Percentiles rank a stretch among this genome's conserved stretches.
Conservation (phyloP, 2,329 filamentous ascomycete genomes). For the Akanthomyces muscarius region DNA sequence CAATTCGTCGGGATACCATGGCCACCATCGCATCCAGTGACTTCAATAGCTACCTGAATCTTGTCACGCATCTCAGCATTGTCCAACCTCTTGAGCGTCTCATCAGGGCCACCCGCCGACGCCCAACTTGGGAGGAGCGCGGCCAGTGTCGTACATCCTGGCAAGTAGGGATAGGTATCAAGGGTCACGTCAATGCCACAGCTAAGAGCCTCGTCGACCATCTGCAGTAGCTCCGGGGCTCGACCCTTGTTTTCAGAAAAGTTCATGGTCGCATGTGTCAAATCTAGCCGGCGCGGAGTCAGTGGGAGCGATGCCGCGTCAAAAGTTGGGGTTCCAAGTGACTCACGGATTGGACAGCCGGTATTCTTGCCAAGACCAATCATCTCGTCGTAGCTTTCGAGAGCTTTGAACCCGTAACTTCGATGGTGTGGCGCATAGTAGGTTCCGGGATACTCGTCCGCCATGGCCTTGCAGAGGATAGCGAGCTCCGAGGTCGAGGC, state of each 20-base stretch:
- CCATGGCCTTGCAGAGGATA: slow-evolving; percentile 22
- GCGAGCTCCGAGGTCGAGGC: slow-evolving; percentile 25
- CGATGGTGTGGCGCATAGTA: slow-evolving; percentile 26
- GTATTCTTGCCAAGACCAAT: slow-evolving; percentile 22
- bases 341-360: slow-evolving; percentile 25
- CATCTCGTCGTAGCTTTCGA: slow-evolving; percentile 26
- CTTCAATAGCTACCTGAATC: slow-evolving; percentile 24
- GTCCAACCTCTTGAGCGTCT: slow-evolving; percentile 22
- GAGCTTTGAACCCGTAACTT: slow-evolving; percentile 24
- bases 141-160: slow-evolving; percentile 24
- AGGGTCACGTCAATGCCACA: slow-evolving; percentile 24
- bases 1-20: slow-evolving; percentile 27
- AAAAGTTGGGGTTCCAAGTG: too few relatives aligned
- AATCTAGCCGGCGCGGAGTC: slow-evolving; percentile 14
- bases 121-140: slow-evolving; percentile 25
- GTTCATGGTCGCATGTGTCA: slow-evolving; percentile 25
- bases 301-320: neutral
- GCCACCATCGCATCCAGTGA: slow-evolving; percentile 24
- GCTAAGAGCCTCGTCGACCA: slow-evolving; percentile 22
- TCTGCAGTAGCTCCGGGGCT: slow-evolving; percentile 21
- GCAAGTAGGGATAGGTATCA: slow-evolving; percentile 25
- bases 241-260: slow-evolving; percentile 25
- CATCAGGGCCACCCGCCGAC: slow-evolving; percentile 22
- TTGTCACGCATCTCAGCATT: slow-evolving; percentile 21
- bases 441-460: slow-evolving; percentile 22